Evolutionary conservation across 768 basidiomycete species (phyloP), one percentile per base, ranked within the genome.

Genomic region (Trametes gibbosa): DNA sequence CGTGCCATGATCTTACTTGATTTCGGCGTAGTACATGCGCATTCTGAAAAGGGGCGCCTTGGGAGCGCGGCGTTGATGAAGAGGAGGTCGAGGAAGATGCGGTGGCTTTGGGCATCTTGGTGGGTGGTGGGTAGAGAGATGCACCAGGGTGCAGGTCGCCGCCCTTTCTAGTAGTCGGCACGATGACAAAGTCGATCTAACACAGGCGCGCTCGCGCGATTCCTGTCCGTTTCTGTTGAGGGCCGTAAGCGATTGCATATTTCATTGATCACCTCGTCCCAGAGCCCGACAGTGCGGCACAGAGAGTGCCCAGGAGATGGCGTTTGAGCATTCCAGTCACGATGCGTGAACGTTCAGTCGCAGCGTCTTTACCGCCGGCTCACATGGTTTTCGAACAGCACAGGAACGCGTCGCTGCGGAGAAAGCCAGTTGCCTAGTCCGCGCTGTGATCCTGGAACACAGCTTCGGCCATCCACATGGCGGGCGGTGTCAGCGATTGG

Each of bases 11-110:
- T 5, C 13, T 32, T 52, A 72, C 74, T 62, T 74, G 72, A 59
- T 75, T 75, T 50, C 74, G 63, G 58, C 70, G 65, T 25, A 68
- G 48, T 3, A 64, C 65, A 43, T 65, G 68, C 17, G 64, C 60
- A 40, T 53, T 50, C 24, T 65, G 63, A 24, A 63, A 62, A 5
- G 53, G 50, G 1, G 49, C 56, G 8, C 37, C 43, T 14, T 51
- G 35, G 34, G 40, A 47, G 17, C 55, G 56, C 0, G 54, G 40
- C 21, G 57, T 9, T 9, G 61, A 19, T 23, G 59, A 39, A 8
- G 63, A 50, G 19, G 61, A 39, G 2, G 56, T 40, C 1, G 54
- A 42, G 16, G 58, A 32, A 32, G 10, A 4, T 32, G 29, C 29
- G 29, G n/a, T 3, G 13, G 39, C 47, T 32, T 67, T 67, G 17